These are phyloP conservation scores for Tulasnella sp. DNA, from an alignment of 768 basidiomycete genomes.

Conservation along the genomic window DNA sequence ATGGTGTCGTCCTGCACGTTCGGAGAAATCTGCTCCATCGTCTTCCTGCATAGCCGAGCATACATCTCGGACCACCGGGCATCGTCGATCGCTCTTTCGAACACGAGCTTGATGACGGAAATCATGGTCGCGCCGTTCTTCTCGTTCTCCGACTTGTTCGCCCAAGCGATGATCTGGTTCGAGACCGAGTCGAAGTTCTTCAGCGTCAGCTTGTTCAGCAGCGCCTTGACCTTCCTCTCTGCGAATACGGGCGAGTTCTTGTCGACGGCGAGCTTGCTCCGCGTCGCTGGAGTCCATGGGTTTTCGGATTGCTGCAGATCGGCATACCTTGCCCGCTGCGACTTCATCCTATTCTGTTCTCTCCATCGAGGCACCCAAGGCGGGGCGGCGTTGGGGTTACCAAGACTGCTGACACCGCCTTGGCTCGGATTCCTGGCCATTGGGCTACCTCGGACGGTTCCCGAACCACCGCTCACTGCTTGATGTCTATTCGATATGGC, in stretches of 20 bases:
- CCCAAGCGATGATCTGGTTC: constrained; percentile 91
- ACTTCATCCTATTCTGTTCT: constrained; percentile 59
- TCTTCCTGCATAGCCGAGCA: constrained; percentile 87
- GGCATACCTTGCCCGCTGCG: constrained; percentile 69
- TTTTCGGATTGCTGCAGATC: constrained; percentile 79
- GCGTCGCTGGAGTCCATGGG: constrained; percentile 54
- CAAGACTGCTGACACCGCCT: background rate
- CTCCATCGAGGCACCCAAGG: constrained; percentile 41
- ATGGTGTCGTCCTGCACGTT: constrained; percentile 88
- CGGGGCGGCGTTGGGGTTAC: constrained; percentile 45
- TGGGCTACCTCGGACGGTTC: too few species aligned
- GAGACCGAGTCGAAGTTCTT: constrained; percentile 96
- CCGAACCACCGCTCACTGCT: constrained; percentile 35
- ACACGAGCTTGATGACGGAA: constrained; percentile 92
- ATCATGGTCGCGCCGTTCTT: constrained; percentile 91
- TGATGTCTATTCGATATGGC: constrained; percentile 35
- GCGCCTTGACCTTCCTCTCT: constrained; percentile 84
- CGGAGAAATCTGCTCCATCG: constrained; percentile 89
- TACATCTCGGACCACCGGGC: constrained; percentile 97
- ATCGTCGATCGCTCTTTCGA: constrained; percentile 97
- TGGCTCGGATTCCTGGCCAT: too few species aligned
- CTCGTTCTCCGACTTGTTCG: constrained; percentile 89
- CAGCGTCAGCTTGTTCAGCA: constrained; percentile 95
- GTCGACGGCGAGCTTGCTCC: background rate
- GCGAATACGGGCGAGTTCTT: constrained; percentile 44